Evolutionary conservation across 495 filamentous ascomycete genomes (phyloP).

Genomic region (Haplographium delicatum): DNA sequence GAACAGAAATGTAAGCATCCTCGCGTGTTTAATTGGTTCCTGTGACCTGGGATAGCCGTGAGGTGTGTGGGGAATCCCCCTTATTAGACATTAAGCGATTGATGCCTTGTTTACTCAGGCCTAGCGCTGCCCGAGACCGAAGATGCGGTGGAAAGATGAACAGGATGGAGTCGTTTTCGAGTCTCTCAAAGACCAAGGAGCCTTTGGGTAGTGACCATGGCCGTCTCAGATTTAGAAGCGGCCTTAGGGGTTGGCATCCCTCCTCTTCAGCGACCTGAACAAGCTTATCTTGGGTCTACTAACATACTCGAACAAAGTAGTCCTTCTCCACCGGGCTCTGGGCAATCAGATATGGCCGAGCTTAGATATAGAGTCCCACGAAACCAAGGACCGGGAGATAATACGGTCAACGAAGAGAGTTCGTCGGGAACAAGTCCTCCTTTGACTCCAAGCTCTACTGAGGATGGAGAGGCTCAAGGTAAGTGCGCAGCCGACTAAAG

Average conservation of each 20-base stretch:
- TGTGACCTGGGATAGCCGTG: too few relatives aligned
- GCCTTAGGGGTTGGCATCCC: not conserved
- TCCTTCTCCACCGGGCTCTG: not conserved
- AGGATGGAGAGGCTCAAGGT: not conserved
- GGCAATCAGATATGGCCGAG: not conserved
- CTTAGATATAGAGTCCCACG: not conserved
- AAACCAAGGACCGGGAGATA: not conserved
- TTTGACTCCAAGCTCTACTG: not conserved
- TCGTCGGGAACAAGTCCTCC: not conserved
- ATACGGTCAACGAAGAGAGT: not conserved
- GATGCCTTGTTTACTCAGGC: not conserved
- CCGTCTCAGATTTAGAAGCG: not conserved
- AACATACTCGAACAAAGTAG: not conserved
- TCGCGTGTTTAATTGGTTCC: too few relatives aligned
- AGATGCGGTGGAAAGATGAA: not conserved
- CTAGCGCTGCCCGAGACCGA: not conserved
- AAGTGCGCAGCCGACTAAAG: not conserved
- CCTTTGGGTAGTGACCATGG: not conserved
- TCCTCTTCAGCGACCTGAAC: not conserved
- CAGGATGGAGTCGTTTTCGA: not conserved
- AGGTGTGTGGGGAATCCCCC: too few relatives aligned
- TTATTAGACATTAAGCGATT: too few relatives aligned
- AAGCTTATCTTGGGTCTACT: not conserved
- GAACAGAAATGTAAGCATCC: too few relatives aligned
- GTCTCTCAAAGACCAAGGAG: not conserved